Conservation (phyloP, 768 basidiomycete species). For the Auricularia heimuer region DNA sequence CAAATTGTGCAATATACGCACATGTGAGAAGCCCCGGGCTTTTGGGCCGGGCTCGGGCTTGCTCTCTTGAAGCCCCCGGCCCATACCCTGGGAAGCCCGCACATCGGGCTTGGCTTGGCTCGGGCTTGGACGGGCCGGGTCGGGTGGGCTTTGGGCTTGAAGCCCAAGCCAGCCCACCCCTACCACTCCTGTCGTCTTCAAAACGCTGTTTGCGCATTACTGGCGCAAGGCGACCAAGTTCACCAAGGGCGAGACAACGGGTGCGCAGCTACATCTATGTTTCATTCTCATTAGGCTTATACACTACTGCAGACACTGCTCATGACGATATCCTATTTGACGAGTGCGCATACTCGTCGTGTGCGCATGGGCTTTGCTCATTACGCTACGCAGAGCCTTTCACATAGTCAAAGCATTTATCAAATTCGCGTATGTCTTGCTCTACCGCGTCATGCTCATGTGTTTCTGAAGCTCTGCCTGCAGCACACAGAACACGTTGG, state of each 20-base stretch:
- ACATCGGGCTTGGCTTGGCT: too few relatives aligned
- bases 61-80: too few relatives aligned
- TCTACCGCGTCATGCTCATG: neutral
- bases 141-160: too few relatives aligned
- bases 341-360: conserved; percentile 32
- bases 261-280: neutral
- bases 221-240: neutral
- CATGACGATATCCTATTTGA: conserved; percentile 61
- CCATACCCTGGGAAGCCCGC: too few relatives aligned
- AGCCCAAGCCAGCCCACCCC: too few relatives aligned
- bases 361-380: neutral
- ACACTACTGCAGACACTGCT: conserved; percentile 26
- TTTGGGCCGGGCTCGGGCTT: too few relatives aligned
- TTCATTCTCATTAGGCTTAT: neutral
- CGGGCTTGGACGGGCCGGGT: too few relatives aligned
- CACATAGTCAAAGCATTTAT: conserved; percentile 67
- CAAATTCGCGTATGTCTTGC: conserved; percentile 27
- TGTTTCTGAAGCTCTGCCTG: neutral
- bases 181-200: neutral
- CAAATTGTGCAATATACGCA: too few relatives aligned
- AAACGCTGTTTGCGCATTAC: conserved; percentile 10
- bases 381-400: conserved; percentile 39
- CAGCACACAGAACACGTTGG: conserved; percentile 52
- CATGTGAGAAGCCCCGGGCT: too few relatives aligned
- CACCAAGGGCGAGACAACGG: neutral